Base-by-base conservation (phyloP, 148 eudicot species). In the Polygonum aviculare region DNA sequence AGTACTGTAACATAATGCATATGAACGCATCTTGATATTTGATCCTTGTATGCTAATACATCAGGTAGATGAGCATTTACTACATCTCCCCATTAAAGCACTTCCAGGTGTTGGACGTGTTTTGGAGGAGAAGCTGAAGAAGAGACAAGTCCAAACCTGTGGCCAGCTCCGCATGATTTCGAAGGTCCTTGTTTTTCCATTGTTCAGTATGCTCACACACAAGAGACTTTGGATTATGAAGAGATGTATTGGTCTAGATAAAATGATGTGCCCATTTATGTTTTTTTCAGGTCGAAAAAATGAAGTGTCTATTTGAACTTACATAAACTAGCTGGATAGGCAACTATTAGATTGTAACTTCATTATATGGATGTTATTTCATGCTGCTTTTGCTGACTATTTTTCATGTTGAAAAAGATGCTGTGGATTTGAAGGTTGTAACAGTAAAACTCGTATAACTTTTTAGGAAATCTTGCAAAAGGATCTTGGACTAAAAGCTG, bases 21-120 rank as follows among this genome's bases (percentile, higher is more conserved):
- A 2, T 19, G 31, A 3, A 36, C 36, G 3, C 26, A 55, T 55
- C 38, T 1, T 52, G 39, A 41, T 72, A n/a, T 7, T 7, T 33
- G 75, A 48, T 72, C 21, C 19, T 12, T 12, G 33, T 45, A 72
- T 10, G 49, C 36, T 82, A 70, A 39, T 76, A 50, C 85, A 76
- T 31, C 86, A 94, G 98, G 97, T 88, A 81, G 91, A 90, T 78
- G 88, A 88, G 81, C 87, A 89, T 82, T 74, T 95, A 79, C 47
- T 75, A 39, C 80, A 84, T 74, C 88, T 95, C 73, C 94, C 96
- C 79, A 87, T 95, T 74, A 95, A 92, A 83, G 87, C 90, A 76
- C 94, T 95, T 76, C 99, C 99, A 38, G 97, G 99, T 72, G 87
- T 95, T 85, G 99, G 99, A 22, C 86, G 74, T 86, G 97, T 88